Percentiles rank a stretch among this genome's conserved stretches.
Conservation (phyloP, 345 rosid genomes). For the Fremontodendron californicum region DNA sequence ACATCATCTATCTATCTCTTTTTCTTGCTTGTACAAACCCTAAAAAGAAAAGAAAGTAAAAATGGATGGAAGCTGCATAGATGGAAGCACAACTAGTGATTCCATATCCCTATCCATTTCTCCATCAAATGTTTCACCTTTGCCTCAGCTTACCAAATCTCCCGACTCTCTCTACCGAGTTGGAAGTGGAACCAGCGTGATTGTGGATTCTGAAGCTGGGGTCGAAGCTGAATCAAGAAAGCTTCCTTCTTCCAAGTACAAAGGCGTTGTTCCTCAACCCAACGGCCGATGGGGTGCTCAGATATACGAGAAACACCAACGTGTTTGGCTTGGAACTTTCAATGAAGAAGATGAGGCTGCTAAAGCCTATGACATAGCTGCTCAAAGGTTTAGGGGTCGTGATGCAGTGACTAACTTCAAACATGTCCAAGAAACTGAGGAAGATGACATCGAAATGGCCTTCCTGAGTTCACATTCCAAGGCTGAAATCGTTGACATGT, state of each 20-base stretch:
- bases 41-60: not conserved
- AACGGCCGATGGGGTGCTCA: constrained; percentile 98
- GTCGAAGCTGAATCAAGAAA: constrained; percentile 77
- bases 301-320: constrained; percentile 95
- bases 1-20: not conserved
- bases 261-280: constrained; percentile 96
- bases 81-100: constrained; percentile 49
- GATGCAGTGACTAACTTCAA: constrained; percentile 82
- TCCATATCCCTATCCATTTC: constrained; percentile 37
- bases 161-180: constrained; percentile 44
- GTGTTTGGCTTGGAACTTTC: constrained; percentile 95
- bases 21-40: not conserved
- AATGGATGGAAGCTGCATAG: constrained; percentile 57
- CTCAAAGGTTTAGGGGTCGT: constrained; percentile 75
- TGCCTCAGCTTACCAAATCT: constrained; percentile 19
- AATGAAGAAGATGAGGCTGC: constrained; percentile 85
- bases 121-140: constrained; percentile 23
- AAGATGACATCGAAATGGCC: constrained; percentile 39
- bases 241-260: constrained; percentile 83
- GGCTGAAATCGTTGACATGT: constrained; percentile 85
- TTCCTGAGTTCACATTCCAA: constrained; percentile 75
- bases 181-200: constrained; percentile 60
- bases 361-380: constrained; percentile 78
- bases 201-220: constrained; percentile 58
- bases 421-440: constrained; percentile 22